A percentile compares a stretch with the other conserved stretches of the same genome.
These are phyloP conservation scores for Psilocybe tampanensis DNA, from an alignment of 768 basidiomycete genomes.

Conservation along the genomic window DNA sequence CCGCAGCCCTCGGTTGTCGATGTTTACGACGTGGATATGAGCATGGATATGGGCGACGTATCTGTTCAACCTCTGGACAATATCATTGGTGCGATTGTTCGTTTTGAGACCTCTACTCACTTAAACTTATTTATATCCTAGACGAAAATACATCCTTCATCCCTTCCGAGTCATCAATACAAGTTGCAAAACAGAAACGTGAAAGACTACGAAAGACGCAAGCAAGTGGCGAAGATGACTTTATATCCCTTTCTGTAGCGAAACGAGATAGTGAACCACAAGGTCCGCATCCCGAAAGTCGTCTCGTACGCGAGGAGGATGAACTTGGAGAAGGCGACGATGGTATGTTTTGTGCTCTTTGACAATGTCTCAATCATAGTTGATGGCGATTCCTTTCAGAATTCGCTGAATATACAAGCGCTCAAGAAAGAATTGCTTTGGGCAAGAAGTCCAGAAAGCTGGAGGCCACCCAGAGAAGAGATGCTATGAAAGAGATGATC, in stretches of 20 bases:
- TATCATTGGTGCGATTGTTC: slow-evolving; percentile 23
- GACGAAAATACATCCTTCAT: slow-evolving; percentile 45
- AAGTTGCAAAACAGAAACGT: slow-evolving; percentile 74
- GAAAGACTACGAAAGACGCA: slow-evolving; percentile 61
- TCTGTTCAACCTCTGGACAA: slow-evolving; percentile 36
- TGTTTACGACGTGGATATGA: slow-evolving; percentile 55
- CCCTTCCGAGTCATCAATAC: slow-evolving; percentile 71
- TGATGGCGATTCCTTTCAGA: slow-evolving; percentile 43
- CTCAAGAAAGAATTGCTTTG: slow-evolving; percentile 82
- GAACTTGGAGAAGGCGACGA: slow-evolving; percentile 89
- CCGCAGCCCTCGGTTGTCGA: slow-evolving; percentile 32
- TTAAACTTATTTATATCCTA: slow-evolving; percentile 10
- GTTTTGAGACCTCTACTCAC: slow-evolving; percentile 1
- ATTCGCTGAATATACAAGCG: slow-evolving; percentile 85
- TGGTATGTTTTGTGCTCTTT: slow-evolving; percentile 47
- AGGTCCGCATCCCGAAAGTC: slow-evolving; percentile 85
- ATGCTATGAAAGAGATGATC: slow-evolving; percentile 80
- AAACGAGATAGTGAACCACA: slow-evolving; percentile 52
- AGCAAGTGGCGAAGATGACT: slow-evolving; percentile 61
- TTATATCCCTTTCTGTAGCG: slow-evolving; percentile 74
- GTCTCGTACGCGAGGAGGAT: slow-evolving; percentile 83
- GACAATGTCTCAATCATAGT: not conserved
- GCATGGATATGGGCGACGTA: slow-evolving; percentile 44
- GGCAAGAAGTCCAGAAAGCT: slow-evolving; percentile 80
- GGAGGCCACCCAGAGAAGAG: slow-evolving; percentile 67